phyloP scores from a whole-genome alignment of 108 stramenopile genomes.

The Skeletonema potamos region DNA sequence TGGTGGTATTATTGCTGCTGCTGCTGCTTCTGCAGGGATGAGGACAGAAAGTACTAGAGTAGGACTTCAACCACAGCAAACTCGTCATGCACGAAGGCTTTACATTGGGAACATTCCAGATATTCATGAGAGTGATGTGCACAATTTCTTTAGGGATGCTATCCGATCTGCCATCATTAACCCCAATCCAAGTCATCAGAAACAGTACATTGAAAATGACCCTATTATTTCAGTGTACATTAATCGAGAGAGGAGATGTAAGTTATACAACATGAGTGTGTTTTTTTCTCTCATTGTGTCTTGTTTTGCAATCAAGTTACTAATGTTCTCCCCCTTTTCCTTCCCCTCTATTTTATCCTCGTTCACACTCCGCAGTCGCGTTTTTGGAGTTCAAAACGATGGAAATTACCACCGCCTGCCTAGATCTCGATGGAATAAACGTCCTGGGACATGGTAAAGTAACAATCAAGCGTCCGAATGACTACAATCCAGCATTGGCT shows the following conservation, averaged over 20 bases:
- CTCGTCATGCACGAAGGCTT: conserved; percentile 92
- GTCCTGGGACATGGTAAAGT: conserved; percentile 82
- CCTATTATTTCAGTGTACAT: conserved; percentile 94
- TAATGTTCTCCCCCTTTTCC: neutral
- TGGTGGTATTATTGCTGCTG: conserved; percentile 8
- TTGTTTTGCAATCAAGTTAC: too few species aligned
- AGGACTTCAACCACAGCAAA: conserved; percentile 78
- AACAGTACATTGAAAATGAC: conserved; percentile 55
- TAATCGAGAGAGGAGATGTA: conserved; percentile 85
- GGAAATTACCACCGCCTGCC: conserved; percentile 91
- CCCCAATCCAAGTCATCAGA: conserved; percentile 15
- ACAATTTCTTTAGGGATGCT: conserved; percentile 82
- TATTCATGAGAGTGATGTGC: conserved; percentile 79
- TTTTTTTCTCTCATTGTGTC: too few species aligned
- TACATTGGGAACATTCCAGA: conserved; percentile 93
- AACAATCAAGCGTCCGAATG: conserved; percentile 95
- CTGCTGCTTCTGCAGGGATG: neutral
- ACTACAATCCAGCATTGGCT: conserved; percentile 89
- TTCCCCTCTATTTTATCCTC: neutral
- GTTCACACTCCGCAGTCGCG: conserved; percentile 39
- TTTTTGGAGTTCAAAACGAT: conserved; percentile 96
- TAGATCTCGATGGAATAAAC: conserved; percentile 90
- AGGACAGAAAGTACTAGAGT: conserved; percentile 42
- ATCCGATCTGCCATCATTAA: conserved; percentile 58
- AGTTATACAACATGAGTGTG: too few species aligned